phyloP scores from a whole-genome alignment of 2,329 filamentous ascomycete species.

The Lachnellula suecica region DNA sequence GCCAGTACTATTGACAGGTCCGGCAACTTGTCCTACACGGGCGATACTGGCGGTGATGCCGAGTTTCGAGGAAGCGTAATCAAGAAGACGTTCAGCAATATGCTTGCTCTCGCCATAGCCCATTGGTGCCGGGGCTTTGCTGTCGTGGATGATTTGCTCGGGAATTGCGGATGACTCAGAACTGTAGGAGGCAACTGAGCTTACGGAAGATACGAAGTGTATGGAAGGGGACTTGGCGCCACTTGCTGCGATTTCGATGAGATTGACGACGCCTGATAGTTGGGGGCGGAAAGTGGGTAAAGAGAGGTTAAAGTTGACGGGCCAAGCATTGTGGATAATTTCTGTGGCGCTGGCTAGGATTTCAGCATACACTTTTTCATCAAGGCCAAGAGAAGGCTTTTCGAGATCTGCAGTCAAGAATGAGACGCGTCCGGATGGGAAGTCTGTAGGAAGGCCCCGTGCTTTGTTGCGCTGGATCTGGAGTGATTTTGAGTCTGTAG shows the following conservation, averaged over 20 bases:
- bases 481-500: background rate
- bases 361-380: background rate
- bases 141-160: background rate
- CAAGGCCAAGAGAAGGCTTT: conserved; percentile 47
- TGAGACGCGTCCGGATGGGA: conserved; percentile 36
- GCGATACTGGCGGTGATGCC: background rate
- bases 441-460: conserved; percentile 37
- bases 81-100: background rate
- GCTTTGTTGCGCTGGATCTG: conserved; percentile 29
- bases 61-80: background rate
- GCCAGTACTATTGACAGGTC: background rate
- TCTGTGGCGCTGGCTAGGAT: conserved; percentile 12
- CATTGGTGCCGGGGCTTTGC: background rate
- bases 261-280: conserved; percentile 36
- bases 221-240: conserved; percentile 9
- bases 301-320: conserved; percentile 36
- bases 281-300: conserved; percentile 34
- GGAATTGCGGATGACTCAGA: background rate
- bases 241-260: conserved; percentile 27
- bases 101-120: conserved; percentile 5
- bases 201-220: conserved; percentile 25
- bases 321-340: conserved; percentile 29
- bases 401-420: conserved; percentile 50
- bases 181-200: conserved; percentile 6
- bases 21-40: background rate